phyloP scores from a whole-genome alignment of 352 stramenopile species.

The Phytophthora pseudosyringae region DNA sequence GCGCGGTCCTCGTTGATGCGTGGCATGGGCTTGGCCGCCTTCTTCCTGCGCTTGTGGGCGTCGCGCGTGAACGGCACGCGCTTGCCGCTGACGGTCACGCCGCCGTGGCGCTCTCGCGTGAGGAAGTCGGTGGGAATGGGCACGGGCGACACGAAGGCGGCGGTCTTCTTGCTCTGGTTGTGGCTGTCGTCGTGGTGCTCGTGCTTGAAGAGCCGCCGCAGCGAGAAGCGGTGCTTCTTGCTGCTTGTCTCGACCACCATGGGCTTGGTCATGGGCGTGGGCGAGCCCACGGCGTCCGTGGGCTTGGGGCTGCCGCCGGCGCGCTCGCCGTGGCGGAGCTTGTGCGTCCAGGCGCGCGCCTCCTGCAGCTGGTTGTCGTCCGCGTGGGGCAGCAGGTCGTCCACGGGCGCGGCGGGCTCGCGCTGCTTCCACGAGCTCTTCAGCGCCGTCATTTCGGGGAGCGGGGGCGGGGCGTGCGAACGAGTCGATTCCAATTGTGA shows the following conservation, averaged over 20 bases:
- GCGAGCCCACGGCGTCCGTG: slow-evolving; percentile 5
- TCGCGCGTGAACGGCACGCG: slow-evolving; percentile 49
- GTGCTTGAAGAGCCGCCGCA: slow-evolving; percentile 41
- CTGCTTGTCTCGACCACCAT: slow-evolving; percentile 31
- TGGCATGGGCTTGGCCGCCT: slow-evolving; percentile 26
- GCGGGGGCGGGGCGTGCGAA: background rate
- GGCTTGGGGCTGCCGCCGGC: slow-evolving; percentile 17
- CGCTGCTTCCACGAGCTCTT: slow-evolving; percentile 32
- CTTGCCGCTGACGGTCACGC: slow-evolving; percentile 46
- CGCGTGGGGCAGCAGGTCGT: slow-evolving; percentile 6
- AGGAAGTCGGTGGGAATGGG: slow-evolving; percentile 41
- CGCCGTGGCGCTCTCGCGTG: slow-evolving; percentile 39
- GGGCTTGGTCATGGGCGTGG: slow-evolving; percentile 1
- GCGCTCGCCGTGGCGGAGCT: slow-evolving; percentile 28
- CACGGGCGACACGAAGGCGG: slow-evolving; percentile 24
- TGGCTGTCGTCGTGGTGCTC: slow-evolving; percentile 22
- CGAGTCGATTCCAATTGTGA: slow-evolving; percentile 22
- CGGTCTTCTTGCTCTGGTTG: slow-evolving; percentile 13
- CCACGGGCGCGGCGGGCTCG: slow-evolving; percentile 4
- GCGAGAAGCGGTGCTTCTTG: slow-evolving; percentile 42
- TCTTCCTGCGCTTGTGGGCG: slow-evolving; percentile 36
- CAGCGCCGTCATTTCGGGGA: slow-evolving; percentile 21
- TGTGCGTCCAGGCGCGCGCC: slow-evolving; percentile 30
- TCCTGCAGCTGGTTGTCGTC: slow-evolving; percentile 20
- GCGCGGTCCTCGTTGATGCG: slow-evolving; percentile 40